A percentile compares a stretch with the other conserved stretches of the same genome.
Conservation (phyloP, 352 stramenopile genomes). For the Globisporangium splendens region DNA sequence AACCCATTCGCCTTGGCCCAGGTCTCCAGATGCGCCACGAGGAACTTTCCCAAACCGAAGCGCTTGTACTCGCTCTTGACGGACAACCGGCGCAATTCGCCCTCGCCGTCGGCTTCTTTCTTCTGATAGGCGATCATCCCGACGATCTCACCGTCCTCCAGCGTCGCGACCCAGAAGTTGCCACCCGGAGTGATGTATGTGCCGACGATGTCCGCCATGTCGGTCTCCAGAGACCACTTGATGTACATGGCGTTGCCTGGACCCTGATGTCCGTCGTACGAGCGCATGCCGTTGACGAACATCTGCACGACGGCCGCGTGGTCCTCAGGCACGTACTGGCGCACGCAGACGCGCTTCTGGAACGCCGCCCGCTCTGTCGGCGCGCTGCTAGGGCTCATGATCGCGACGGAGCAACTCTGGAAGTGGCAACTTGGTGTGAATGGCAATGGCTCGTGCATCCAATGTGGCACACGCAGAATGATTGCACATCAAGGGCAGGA, state of each 20-base stretch:
- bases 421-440: too few relatives aligned
- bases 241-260: slow-evolving; percentile 25
- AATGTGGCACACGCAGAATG: too few relatives aligned
- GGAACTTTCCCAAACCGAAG: slow-evolving; percentile 20
- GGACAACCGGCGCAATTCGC: slow-evolving; percentile 28
- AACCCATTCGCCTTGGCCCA: slow-evolving; percentile 15
- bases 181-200: slow-evolving; percentile 21
- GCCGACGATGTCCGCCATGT: slow-evolving; percentile 29
- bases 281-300: slow-evolving; percentile 28
- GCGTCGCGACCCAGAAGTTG: slow-evolving; percentile 34
- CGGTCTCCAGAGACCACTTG: slow-evolving; percentile 19
- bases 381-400: not conserved
- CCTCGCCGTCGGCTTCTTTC: slow-evolving; percentile 11
- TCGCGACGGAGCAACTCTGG: too few relatives aligned
- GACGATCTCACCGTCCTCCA: slow-evolving; percentile 9
- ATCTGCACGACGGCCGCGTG: slow-evolving; percentile 11
- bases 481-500: too few relatives aligned
- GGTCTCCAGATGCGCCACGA: slow-evolving; percentile 17
- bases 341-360: slow-evolving; percentile 6
- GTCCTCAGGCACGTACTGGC: slow-evolving; percentile 7
- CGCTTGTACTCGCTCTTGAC: slow-evolving; percentile 19
- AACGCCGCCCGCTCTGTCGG: not conserved
- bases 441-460: too few relatives aligned
- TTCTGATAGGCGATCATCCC: slow-evolving; percentile 24
- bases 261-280: slow-evolving; percentile 26